Evolutionary conservation across 2,329 filamentous ascomycete genomes (phyloP).

Genomic region (Huntiella bhutanensis): DNA sequence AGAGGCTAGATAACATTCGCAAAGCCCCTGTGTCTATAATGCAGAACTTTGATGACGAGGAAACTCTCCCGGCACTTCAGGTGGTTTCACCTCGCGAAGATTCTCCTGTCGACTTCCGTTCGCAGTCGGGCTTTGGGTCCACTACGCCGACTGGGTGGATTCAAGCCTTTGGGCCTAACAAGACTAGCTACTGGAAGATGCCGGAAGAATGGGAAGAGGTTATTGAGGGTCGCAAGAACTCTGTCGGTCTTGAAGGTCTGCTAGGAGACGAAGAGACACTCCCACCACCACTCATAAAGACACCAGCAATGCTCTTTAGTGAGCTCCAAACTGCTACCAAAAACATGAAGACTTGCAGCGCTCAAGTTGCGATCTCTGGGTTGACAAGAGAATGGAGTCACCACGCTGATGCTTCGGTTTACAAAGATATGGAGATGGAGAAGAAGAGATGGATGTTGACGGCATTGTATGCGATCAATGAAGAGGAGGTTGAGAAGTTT

Average conservation of each 20-base stretch:
- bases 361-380: conserved; percentile 32
- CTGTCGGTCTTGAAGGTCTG: conserved; percentile 7
- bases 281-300: conserved; percentile 4
- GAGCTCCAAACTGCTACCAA: conserved; percentile 31
- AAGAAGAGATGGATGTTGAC: conserved; percentile 45
- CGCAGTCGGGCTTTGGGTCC: background rate
- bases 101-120: conserved; percentile 6
- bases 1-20: too few species aligned
- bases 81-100: background rate
- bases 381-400: conserved; percentile 32
- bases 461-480: conserved; percentile 27
- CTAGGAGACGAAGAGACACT: conserved; percentile 5
- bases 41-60: background rate
- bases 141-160: conserved; percentile 3
- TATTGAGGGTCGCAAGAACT: background rate
- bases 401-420: conserved; percentile 27
- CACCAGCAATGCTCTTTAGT: conserved; percentile 15
- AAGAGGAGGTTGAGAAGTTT: conserved; percentile 2
- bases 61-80: background rate
- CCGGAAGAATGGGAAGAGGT: conserved; percentile 24
- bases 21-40: too few species aligned
- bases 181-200: conserved; percentile 12
- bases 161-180: conserved; percentile 9
- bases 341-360: conserved; percentile 34
- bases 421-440: conserved; percentile 32